phyloP scores from a whole-genome alignment of 176 grass and related monocot species.

The Oryza meyeriana region DNA sequence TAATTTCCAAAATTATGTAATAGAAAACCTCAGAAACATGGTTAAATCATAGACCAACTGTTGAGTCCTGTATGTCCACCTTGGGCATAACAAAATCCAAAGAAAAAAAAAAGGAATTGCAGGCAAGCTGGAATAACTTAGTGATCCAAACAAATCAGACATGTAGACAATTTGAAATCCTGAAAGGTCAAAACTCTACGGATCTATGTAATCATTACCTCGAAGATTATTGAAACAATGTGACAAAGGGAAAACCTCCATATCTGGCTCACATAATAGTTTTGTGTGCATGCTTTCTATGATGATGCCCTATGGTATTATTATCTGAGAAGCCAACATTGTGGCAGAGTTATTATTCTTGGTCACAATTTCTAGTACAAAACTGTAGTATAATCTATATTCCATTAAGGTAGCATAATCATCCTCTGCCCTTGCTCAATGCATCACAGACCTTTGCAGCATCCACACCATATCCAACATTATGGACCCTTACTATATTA shows the following conservation, averaged over 20 bases:
- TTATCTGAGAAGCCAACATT: not conserved
- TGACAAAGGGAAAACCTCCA: not conserved
- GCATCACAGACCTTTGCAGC: conserved; percentile 63
- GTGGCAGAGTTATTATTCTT: not conserved
- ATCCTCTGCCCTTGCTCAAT: conserved; percentile 24
- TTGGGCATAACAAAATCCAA: not conserved
- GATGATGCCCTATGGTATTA: not conserved
- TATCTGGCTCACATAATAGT: not conserved
- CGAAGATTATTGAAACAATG: conserved; percentile 2
- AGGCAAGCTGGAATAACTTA: not conserved
- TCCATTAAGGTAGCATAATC: not conserved
- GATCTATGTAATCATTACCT: not conserved
- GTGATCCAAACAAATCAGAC: not conserved
- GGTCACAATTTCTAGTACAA: not conserved
- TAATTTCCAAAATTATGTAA: not conserved
- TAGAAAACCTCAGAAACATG: not conserved
- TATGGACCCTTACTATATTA: conserved; percentile 84
- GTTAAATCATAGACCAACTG: not conserved
- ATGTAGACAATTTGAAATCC: conserved; percentile 15
- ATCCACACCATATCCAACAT: conserved; percentile 55
- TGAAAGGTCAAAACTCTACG: not conserved
- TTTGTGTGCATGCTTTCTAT: not conserved
- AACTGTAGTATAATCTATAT: conserved; percentile 10
- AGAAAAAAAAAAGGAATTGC: not conserved
- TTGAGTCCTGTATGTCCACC: conserved; percentile 4